Evolutionary conservation across 257 asterid species (phyloP).

Genomic region (Cynanchum wilfordii): DNA sequence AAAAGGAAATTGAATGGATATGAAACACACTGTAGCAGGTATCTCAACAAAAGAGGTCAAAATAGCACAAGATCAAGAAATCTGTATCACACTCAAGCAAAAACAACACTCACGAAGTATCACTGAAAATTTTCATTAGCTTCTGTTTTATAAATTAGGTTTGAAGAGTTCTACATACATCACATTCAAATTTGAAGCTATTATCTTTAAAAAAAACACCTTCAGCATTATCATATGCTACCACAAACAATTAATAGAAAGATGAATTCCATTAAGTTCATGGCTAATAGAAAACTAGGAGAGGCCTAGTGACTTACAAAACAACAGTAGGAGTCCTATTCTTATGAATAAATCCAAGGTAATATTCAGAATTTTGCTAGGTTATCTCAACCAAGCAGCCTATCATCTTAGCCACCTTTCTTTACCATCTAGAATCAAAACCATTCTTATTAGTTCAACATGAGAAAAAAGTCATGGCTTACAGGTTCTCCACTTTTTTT

Average conservation of each 20-base stretch:
- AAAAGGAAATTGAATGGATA: slow-evolving; percentile 1
- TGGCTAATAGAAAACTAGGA: not conserved
- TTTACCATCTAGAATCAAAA: not conserved
- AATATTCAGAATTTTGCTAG: not conserved
- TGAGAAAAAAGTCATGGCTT: not conserved
- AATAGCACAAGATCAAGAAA: not conserved
- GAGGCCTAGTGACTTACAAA: not conserved
- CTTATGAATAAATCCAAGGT: not conserved
- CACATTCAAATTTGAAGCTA: not conserved
- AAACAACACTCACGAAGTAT: not conserved
- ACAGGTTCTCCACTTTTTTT: not conserved
- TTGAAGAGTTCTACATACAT: not conserved
- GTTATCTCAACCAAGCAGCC: slow-evolving; percentile 5
- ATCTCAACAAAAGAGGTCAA: not conserved
- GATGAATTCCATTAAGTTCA: not conserved
- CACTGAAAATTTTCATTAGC: not conserved
- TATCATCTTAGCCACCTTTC: not conserved
- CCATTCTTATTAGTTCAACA: not conserved
- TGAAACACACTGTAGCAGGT: not conserved
- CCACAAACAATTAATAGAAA: not conserved
- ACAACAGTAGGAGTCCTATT: not conserved
- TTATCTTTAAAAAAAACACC: not conserved
- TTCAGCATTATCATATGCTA: not conserved
- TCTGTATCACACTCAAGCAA: not conserved
- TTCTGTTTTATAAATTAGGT: not conserved